Percentiles rank a stretch among this genome's conserved stretches.
Conservation (phyloP, 257 asterid genomes). For the Solanum neorickii region DNA sequence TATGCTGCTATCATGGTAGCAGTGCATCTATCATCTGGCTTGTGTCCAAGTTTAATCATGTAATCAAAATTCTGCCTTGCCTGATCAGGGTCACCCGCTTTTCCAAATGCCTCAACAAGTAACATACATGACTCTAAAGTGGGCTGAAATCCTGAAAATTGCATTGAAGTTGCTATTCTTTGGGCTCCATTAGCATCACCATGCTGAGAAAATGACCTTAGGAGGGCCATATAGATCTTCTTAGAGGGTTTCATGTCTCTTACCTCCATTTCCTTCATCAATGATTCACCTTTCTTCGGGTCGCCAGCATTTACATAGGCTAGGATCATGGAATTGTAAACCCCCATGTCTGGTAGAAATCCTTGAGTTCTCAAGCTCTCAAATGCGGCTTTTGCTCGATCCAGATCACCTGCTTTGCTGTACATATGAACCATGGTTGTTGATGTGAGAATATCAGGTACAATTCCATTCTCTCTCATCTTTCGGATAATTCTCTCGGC, state of each 20-base stretch:
- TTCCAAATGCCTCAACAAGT: conserved; percentile 51
- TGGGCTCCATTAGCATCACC: conserved; percentile 33
- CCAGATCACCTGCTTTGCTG: conserved; percentile 52
- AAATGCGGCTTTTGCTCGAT: conserved; percentile 41
- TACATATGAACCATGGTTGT: conserved; percentile 49
- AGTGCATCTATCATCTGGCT: conserved; percentile 74
- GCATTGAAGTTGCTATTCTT: conserved; percentile 33
- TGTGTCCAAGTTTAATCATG: conserved; percentile 46
- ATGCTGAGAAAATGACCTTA: conserved; percentile 30
- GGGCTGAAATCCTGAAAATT: conserved; percentile 33
- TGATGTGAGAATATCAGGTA: conserved; percentile 49
- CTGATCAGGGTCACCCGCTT: conserved; percentile 14
- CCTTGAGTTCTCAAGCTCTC: conserved; percentile 39
- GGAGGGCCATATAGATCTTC: conserved; percentile 60
- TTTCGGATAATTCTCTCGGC: conserved; percentile 63
- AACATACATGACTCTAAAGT: conserved; percentile 40
- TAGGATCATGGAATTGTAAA: conserved; percentile 54
- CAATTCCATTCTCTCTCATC: conserved; percentile 59
- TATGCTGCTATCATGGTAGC: conserved; percentile 59
- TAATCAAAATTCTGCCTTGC: conserved; percentile 42
- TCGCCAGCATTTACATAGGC: conserved; percentile 54
- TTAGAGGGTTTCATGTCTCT: conserved; percentile 35
- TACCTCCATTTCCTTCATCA: conserved; percentile 52
- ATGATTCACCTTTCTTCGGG: conserved; percentile 25
- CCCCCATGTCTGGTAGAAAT: conserved; percentile 42